A percentile compares a stretch with the other conserved stretches of the same genome.
These are phyloP conservation scores for Arxiozyma bovina DNA, from an alignment of 1,139 yeast genomes.

Conservation along the genomic window DNA sequence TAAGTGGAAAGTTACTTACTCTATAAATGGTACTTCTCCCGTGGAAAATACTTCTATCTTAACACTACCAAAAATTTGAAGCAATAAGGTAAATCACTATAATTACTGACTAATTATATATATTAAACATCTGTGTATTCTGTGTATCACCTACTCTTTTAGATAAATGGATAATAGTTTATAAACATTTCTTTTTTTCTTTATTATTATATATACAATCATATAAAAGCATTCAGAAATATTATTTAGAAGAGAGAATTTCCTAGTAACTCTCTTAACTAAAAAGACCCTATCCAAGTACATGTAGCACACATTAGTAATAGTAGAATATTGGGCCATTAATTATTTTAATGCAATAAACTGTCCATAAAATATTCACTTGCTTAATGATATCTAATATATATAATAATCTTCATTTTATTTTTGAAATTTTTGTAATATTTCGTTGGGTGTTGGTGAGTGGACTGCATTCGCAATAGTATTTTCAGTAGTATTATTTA, in stretches of 20 bases:
- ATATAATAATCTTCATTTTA: conserved; percentile 4
- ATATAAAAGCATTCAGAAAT: too few relatives aligned
- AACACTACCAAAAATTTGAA: conserved; percentile 31
- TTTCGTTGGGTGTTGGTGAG: conserved; percentile 31
- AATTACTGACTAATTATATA: not conserved
- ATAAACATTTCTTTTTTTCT: not conserved
- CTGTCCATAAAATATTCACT: not conserved
- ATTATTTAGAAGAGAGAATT: too few relatives aligned
- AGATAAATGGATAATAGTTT: not conserved
- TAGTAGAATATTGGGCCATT: too few relatives aligned
- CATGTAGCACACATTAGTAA: too few relatives aligned
- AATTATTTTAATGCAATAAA: not conserved
- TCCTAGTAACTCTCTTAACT: too few relatives aligned
- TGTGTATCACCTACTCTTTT: not conserved
- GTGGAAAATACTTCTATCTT: conserved; percentile 53
- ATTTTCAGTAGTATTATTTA: not conserved
- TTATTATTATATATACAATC: not conserved
- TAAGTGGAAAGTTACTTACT: conserved; percentile 71
- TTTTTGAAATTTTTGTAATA: conserved; percentile 28
- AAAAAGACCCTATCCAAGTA: too few relatives aligned
- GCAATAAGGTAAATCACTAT: not conserved
- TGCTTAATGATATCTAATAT: not conserved
- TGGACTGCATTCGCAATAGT: conserved; percentile 8
- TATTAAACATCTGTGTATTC: not conserved
- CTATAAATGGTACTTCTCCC: conserved; percentile 36